Evolutionary conservation across 2,329 filamentous ascomycete genomes (phyloP).

Genomic region (Trichocomaceae sp.): DNA sequence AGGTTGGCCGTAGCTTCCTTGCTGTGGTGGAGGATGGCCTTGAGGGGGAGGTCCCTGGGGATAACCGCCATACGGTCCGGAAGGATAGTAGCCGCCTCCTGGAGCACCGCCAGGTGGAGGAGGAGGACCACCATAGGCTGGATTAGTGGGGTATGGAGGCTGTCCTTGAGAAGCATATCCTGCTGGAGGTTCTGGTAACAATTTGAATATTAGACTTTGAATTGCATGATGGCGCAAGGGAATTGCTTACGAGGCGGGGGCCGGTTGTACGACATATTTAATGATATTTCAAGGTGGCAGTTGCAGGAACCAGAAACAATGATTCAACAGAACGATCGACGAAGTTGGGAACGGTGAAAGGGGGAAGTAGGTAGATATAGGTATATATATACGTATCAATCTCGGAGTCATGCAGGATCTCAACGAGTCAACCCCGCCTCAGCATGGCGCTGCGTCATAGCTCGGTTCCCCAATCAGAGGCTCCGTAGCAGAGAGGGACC

Average conservation of each 20-base stretch:
- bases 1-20: conserved; percentile 17
- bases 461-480: not conserved
- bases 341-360: not conserved
- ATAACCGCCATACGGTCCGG: conserved; percentile 2
- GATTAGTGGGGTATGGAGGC: conserved; percentile 12
- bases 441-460: conserved; percentile 4
- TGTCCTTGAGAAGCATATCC: conserved; percentile 15
- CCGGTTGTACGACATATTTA: conserved; percentile 12
- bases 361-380: too few relatives aligned
- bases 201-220: not conserved
- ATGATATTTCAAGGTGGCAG: not conserved
- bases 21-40: conserved; percentile 16
- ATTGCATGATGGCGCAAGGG: not conserved
- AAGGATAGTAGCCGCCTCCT: conserved; percentile 1
- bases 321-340: not conserved
- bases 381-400: not conserved
- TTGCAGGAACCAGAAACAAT: not conserved
- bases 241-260: conserved; percentile 10
- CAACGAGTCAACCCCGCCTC: not conserved
- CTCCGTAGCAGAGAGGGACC: not conserved
- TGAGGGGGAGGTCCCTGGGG: conserved; percentile 9
- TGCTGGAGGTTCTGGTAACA: conserved; percentile 5
- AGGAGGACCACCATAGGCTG: conserved; percentile 6
- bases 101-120: not conserved
- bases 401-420: too few relatives aligned